Evolutionary conservation across 2,329 filamentous ascomycete species (phyloP).

Genomic region (Mollisia scopiformis): DNA sequence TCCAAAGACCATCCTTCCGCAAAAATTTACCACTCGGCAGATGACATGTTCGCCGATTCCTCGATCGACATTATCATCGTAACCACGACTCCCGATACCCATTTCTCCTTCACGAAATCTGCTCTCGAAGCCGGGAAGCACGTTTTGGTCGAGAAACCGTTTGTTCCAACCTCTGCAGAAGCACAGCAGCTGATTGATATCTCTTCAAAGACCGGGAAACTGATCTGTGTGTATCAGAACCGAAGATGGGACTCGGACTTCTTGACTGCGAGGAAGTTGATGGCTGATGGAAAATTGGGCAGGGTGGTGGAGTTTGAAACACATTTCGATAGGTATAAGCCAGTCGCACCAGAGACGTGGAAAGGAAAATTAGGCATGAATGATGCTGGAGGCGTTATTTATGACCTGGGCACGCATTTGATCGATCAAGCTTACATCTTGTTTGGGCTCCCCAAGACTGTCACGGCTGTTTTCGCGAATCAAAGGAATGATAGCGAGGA

Average conservation of each 20-base stretch:
- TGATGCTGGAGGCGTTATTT: slow-evolving; percentile 69
- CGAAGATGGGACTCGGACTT: slow-evolving; percentile 79
- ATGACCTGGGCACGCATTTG: slow-evolving; percentile 76
- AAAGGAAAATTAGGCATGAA: slow-evolving; percentile 63
- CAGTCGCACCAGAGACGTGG: slow-evolving; percentile 64
- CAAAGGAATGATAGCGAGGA: slow-evolving; percentile 58
- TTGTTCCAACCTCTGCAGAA: slow-evolving; percentile 72
- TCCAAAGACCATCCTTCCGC: slow-evolving; percentile 67
- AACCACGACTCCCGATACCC: slow-evolving; percentile 71
- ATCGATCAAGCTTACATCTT: slow-evolving; percentile 74
- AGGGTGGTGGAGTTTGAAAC: slow-evolving; percentile 78
- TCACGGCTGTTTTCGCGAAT: slow-evolving; percentile 70
- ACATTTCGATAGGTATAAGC: slow-evolving; percentile 77
- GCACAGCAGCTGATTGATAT: slow-evolving; percentile 60
- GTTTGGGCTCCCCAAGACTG: slow-evolving; percentile 68
- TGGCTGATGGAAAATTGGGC: slow-evolving; percentile 63
- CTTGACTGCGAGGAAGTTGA: slow-evolving; percentile 66
- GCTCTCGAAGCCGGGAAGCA: slow-evolving; percentile 74
- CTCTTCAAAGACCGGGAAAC: slow-evolving; percentile 41
- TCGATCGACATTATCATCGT: slow-evolving; percentile 71
- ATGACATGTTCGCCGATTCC: slow-evolving; percentile 66
- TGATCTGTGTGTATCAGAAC: slow-evolving; percentile 50
- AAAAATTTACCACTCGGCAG: slow-evolving; percentile 65
- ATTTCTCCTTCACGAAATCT: slow-evolving; percentile 66
- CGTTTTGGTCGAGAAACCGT: slow-evolving; percentile 82